Evolutionary conservation across 1,284 basidiomycete species (phyloP).

Genomic region (Austropuccinia psidii): DNA sequence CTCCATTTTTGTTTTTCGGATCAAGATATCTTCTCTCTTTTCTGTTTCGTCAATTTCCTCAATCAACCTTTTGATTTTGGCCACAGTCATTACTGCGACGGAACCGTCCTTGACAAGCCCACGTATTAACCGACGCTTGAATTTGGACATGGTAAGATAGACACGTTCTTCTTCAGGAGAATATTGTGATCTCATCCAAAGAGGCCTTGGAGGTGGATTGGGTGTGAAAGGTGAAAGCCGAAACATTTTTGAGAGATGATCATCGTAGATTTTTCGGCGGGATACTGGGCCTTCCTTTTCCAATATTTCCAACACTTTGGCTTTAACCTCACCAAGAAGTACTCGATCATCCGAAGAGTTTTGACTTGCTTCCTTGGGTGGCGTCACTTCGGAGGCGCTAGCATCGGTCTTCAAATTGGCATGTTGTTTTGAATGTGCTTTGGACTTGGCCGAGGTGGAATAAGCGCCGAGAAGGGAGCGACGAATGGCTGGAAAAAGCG

Average conservation of each 20-base stretch:
- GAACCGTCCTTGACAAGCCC: not conserved
- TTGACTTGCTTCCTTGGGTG: conserved; percentile 12
- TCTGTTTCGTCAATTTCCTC: conserved; percentile 6
- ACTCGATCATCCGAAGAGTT: conserved; percentile 21
- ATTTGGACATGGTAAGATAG: conserved; percentile 32
- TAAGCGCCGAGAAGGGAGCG: no score
- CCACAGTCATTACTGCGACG: conserved; percentile 17
- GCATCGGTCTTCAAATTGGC: no score
- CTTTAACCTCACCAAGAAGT: not conserved
- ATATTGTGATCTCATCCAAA: conserved; percentile 19
- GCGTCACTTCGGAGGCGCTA: no score
- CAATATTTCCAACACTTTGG: conserved; percentile 20
- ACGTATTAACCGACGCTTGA: conserved; percentile 14
- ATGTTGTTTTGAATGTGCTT: no score
- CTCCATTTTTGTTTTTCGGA: conserved; percentile 17
- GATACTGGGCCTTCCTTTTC: conserved; percentile 32
- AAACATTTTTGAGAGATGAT: conserved; percentile 13
- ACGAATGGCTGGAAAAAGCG: no score
- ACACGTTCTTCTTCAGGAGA: conserved; percentile 16
- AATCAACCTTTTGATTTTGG: conserved; percentile 5
- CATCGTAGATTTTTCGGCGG: conserved; percentile 25
- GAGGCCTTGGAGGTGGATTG: conserved; percentile 28
- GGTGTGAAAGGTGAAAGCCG: conserved; percentile 16
- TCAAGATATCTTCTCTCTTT: not conserved
- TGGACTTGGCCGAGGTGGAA: no score